These are phyloP conservation scores for Exophiala spinifera DNA, from an alignment of 2,329 filamentous ascomycete genomes.

Conservation along the genomic window DNA sequence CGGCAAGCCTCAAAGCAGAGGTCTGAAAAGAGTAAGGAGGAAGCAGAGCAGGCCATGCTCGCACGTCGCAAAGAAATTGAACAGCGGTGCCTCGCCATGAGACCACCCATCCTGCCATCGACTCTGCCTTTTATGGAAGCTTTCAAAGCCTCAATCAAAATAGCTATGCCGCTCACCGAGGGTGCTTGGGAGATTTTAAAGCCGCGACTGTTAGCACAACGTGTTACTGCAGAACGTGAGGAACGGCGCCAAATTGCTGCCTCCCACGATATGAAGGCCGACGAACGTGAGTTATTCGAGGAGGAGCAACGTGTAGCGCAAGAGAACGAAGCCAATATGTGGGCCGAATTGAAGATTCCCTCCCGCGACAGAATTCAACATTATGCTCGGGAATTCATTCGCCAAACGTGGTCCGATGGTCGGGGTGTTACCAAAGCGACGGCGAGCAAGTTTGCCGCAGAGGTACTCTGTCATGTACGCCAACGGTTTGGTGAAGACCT, in stretches of 20 bases:
- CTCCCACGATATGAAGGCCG: constrained; percentile 38
- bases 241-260: constrained; percentile 46
- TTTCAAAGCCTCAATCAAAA: constrained; percentile 70
- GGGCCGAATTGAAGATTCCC: constrained; percentile 68
- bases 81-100: constrained; percentile 61
- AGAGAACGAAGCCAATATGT: constrained; percentile 64
- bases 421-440: constrained; percentile 61
- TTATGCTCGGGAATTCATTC: constrained; percentile 69
- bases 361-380: constrained; percentile 62
- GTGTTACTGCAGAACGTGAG: constrained; percentile 59
- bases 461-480: constrained; percentile 66
- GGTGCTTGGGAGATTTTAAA: constrained; percentile 67
- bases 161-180: constrained; percentile 65
- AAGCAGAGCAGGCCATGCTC: constrained; percentile 33
- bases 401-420: constrained; percentile 62
- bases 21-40: constrained; percentile 15
- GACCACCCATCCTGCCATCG: constrained; percentile 62
- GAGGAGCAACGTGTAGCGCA: constrained; percentile 51
- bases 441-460: constrained; percentile 66
- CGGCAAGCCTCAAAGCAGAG: constrained; percentile 3
- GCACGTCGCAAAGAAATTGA: constrained; percentile 68
- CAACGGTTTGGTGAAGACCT: constrained; percentile 63
- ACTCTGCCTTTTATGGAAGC: constrained; percentile 68
- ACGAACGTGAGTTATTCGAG: constrained; percentile 48
- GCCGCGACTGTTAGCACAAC: constrained; percentile 64